Evolutionary conservation across 176 grass and related monocot species (phyloP).

Genomic region (Oryza meyeriana): DNA sequence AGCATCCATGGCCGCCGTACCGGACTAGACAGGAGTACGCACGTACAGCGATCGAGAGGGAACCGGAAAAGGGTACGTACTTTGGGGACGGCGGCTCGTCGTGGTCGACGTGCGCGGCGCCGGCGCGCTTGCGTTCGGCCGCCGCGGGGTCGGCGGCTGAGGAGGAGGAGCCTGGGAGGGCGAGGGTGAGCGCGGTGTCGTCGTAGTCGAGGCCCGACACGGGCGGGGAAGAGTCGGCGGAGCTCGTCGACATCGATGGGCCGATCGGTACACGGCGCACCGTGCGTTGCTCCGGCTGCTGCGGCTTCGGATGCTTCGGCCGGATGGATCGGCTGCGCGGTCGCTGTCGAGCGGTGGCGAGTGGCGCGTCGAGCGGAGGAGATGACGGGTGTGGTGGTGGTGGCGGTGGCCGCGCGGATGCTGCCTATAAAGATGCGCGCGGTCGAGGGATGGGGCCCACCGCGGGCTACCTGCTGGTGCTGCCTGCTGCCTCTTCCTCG

Average conservation of each 20-base stretch:
- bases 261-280: not conserved
- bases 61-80: not conserved
- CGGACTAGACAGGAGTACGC: too few species aligned
- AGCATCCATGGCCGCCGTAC: too few species aligned
- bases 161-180: constrained; percentile 46
- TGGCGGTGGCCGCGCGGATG: not conserved
- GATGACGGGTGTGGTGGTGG: not conserved
- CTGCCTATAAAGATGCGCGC: constrained; percentile 50
- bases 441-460: constrained; percentile 28
- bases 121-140: constrained; percentile 35
- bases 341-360: constrained; percentile 27
- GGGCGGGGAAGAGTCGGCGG: constrained; percentile 38
- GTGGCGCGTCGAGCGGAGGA: not conserved
- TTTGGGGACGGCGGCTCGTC: constrained; percentile 40
- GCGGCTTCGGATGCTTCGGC: not conserved
- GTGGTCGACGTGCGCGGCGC: constrained; percentile 26
- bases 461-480: not conserved
- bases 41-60: not conserved
- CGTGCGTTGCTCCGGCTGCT: not conserved
- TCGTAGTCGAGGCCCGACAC: constrained; percentile 71
- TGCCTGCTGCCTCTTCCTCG: not conserved
- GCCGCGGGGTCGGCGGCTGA: not conserved
- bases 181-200: constrained; percentile 66
- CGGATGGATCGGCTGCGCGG: constrained; percentile 5
- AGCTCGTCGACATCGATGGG: constrained; percentile 44